Percentiles rank a stretch among this genome's conserved stretches.
Evolutionary conservation across 1,139 yeast species (phyloP).

Genomic region (Sugiyamaella novakii): DNA sequence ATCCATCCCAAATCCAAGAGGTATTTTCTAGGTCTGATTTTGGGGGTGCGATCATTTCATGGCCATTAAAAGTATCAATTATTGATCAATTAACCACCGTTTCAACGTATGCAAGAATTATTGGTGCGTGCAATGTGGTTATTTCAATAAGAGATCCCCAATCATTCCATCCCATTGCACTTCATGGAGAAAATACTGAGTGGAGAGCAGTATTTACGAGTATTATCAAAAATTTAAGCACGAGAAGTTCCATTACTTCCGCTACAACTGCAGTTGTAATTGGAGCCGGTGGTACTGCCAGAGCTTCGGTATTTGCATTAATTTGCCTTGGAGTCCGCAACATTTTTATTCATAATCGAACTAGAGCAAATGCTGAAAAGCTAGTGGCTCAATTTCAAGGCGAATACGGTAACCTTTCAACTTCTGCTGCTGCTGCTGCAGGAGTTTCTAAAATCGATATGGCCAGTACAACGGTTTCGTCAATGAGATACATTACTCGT

Average conservation of each 20-base stretch:
- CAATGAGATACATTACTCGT: slow-evolving; percentile 22
- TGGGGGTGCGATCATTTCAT: slow-evolving; percentile 27
- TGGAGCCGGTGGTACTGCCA: slow-evolving; percentile 91
- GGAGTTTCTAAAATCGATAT: slow-evolving; percentile 19
- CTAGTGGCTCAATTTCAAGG: slow-evolving; percentile 40
- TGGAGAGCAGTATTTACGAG: slow-evolving; percentile 72
- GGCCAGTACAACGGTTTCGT: slow-evolving; percentile 21
- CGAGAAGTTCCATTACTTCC: slow-evolving; percentile 22
- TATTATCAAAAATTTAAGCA: slow-evolving; percentile 21
- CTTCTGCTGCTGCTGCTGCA: slow-evolving; percentile 11
- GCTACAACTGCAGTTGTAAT: slow-evolving; percentile 51
- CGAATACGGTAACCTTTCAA: slow-evolving; percentile 10
- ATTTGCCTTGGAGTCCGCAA: slow-evolving; percentile 67
- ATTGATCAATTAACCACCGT: slow-evolving; percentile 20
- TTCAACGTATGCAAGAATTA: slow-evolving; percentile 62
- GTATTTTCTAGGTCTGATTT: slow-evolving; percentile 22
- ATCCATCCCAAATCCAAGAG: slow-evolving; percentile 18
- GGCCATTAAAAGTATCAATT: slow-evolving; percentile 23
- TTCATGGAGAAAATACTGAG: slow-evolving; percentile 83
- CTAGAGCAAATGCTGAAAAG: slow-evolving; percentile 57
- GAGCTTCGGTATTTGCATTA: slow-evolving; percentile 85
- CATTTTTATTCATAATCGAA: slow-evolving; percentile 64
- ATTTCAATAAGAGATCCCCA: slow-evolving; percentile 54
- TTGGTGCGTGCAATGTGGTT: slow-evolving; percentile 87
- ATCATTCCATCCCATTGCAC: slow-evolving; percentile 36